A percentile compares a stretch with the other conserved stretches of the same genome.
phyloP scores from a whole-genome alignment of 352 stramenopile species.

The Pythium inflatum region DNA sequence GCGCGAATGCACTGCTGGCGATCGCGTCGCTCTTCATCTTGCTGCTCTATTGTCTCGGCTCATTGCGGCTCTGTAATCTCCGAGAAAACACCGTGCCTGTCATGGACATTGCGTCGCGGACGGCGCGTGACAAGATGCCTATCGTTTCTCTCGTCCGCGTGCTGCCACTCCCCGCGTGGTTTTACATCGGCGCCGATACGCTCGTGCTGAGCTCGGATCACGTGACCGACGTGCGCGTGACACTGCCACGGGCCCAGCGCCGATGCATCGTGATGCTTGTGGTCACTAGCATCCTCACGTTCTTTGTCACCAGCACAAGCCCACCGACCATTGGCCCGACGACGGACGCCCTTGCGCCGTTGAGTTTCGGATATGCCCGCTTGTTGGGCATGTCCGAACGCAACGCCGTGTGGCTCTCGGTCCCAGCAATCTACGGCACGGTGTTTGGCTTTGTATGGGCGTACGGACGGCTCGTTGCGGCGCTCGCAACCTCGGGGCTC shows the following conservation, averaged over 20 bases:
- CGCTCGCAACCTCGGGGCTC: slow-evolving; percentile 25
- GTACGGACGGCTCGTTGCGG: slow-evolving; percentile 21
- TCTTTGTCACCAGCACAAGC: slow-evolving; percentile 25
- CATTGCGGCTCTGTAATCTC: slow-evolving; percentile 12
- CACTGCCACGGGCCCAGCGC: slow-evolving; percentile 31
- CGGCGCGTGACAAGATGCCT: neutral
- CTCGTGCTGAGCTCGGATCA: slow-evolving; percentile 30
- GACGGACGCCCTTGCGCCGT: slow-evolving; percentile 7
- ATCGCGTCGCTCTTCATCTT: slow-evolving; percentile 25
- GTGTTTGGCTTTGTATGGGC: slow-evolving; percentile 34
- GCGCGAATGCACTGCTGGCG: slow-evolving; percentile 18
- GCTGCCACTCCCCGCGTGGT: slow-evolving; percentile 31
- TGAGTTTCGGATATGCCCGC: slow-evolving; percentile 22
- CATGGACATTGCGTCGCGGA: slow-evolving; percentile 5
- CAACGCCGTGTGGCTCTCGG: slow-evolving; percentile 19
- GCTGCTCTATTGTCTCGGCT: slow-evolving; percentile 29
- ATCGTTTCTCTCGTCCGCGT: slow-evolving; percentile 26
- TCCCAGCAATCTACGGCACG: slow-evolving; percentile 30
- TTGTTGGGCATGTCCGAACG: slow-evolving; percentile 15
- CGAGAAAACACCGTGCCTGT: neutral
- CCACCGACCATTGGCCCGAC: slow-evolving; percentile 6
- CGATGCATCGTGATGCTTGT: slow-evolving; percentile 18
- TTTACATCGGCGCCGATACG: slow-evolving; percentile 36
- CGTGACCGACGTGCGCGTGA: neutral
- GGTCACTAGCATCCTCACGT: slow-evolving; percentile 17